Percentiles rank a stretch among this genome's conserved stretches.
These are phyloP conservation scores for Hawksworthiomyces lignivorus DNA, from an alignment of 2,329 filamentous ascomycete genomes.

Conservation along the genomic window DNA sequence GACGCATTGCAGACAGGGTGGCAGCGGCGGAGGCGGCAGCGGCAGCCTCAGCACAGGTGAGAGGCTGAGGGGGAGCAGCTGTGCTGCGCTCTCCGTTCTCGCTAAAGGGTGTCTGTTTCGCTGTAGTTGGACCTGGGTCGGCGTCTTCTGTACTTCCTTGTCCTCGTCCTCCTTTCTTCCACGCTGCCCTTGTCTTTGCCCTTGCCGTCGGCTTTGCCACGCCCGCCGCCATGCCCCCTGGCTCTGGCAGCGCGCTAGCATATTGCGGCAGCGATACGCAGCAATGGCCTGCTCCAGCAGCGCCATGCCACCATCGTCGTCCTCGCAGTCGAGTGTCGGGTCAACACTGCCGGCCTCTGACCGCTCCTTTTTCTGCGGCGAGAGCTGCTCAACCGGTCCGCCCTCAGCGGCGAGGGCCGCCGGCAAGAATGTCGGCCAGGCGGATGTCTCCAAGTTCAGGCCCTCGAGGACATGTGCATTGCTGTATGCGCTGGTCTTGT, in stretches of 20 bases:
- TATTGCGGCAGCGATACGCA: neutral
- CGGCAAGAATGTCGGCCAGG: slow-evolving; percentile 5
- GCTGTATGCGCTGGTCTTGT: too few relatives aligned
- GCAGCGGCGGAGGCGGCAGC: slow-evolving; percentile 8
- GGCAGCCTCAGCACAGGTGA: too few relatives aligned
- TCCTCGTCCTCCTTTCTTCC: too few relatives aligned
- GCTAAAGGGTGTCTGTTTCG: neutral
- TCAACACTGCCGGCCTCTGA: neutral
- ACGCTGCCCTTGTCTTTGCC: too few relatives aligned
- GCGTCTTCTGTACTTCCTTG: neutral
- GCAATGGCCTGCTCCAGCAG: neutral
- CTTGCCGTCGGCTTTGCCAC: too few relatives aligned
- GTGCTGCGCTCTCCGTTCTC: too few relatives aligned
- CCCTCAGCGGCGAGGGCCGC: neutral
- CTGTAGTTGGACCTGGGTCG: neutral
- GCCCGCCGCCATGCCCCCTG: neutral
- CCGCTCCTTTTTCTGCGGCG: neutral
- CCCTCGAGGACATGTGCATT: too few relatives aligned
- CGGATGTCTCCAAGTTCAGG: slow-evolving; percentile 4
- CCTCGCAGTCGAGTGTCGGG: neutral
- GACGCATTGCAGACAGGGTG: slow-evolving; percentile 16
- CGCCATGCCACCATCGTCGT: neutral
- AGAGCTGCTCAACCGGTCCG: neutral
- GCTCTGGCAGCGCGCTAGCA: neutral
- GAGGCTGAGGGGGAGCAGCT: too few relatives aligned